Evolutionary conservation across 75 land plant species (phyloP), one percentile per base, ranked within the genome.

Genomic region (Pinus albicaulis): DNA sequence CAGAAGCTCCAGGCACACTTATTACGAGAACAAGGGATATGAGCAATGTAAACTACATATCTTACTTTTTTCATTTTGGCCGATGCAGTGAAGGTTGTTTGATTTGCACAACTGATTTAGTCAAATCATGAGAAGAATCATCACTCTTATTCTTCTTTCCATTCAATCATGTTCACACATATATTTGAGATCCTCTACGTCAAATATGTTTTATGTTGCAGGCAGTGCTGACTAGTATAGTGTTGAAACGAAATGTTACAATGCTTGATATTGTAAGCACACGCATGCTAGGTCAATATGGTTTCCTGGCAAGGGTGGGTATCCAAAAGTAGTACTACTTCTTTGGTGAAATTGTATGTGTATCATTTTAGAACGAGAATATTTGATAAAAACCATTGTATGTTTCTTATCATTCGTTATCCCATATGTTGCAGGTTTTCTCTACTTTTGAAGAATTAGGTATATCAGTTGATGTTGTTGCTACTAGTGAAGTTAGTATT

Each of bases 231-330:
- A 97, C 98, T 22, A 91, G 98, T 78, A 93, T 95, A 23, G 98
- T 95, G 56, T 65, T 95, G 83, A 95, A 95, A 72, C 76, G 91
- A 26, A 91, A 93, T 83, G 86, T 95, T 26, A 95, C 98, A 38
- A 93, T 95, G 98, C 80, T 98, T 86, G 99, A 98, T 84, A 98
- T 98, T 58, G 93, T 91, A 56, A 98, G 99, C 88, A 95, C 98
- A 17, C 73, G 98, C 66, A 98, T 98, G 99, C 96, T 98, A 20
- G 99, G 99, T 65, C 98, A 92, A 79, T 89, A 74, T 90, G 99
- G 99, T 59, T 98, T 98, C 73, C 89, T 98, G 63, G 98, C 99
- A 7, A 92, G 88, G 95, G 99, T 96, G 75, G 52, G 65, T 48
- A 57, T 63, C 61, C 31, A 28, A 1, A 48, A 48, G 53, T 48